Percentiles rank a stretch among this genome's conserved stretches.
Evolutionary conservation across 768 basidiomycete genomes (phyloP).

Genomic region (Psilocybe sp.): DNA sequence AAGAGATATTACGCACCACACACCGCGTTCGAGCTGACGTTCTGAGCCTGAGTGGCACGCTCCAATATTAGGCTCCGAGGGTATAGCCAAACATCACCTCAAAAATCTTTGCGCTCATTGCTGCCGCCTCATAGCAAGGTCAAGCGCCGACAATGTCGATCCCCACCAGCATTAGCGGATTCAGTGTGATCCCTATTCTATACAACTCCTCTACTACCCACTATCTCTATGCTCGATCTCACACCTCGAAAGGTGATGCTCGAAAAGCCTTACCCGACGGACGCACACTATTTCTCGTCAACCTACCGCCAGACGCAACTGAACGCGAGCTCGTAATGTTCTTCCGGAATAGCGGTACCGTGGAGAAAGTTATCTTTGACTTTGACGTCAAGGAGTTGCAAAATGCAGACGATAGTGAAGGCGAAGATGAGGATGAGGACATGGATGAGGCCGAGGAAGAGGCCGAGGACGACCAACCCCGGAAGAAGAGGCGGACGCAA

Average conservation of each 20-base stretch:
- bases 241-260: constrained; percentile 37
- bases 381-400: constrained; percentile 40
- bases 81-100: too few relatives aligned
- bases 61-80: too few relatives aligned
- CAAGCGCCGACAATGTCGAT: constrained; percentile 17
- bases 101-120: too few relatives aligned
- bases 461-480: constrained; percentile 27
- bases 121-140: too few relatives aligned
- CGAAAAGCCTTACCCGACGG: constrained; percentile 43
- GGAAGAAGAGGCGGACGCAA: constrained; percentile 39
- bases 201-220: constrained; percentile 54
- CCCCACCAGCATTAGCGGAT: constrained; percentile 38
- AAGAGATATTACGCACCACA: too few relatives aligned
- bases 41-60: too few relatives aligned
- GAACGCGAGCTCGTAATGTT: constrained; percentile 74
- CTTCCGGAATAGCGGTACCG: constrained; percentile 75
- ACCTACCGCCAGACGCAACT: constrained; percentile 85
- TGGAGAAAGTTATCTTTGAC: constrained; percentile 74
- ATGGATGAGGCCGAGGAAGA: constrained; percentile 28
- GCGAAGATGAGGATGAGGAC: constrained; percentile 36
- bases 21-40: too few relatives aligned
- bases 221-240: constrained; percentile 74
- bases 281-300: constrained; percentile 85
- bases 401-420: constrained; percentile 40
- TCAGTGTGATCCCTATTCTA: constrained; percentile 42